Evolutionary conservation across 768 basidiomycete species (phyloP), one percentile per base, ranked within the genome.

Genomic region (Amanita phalloides): DNA sequence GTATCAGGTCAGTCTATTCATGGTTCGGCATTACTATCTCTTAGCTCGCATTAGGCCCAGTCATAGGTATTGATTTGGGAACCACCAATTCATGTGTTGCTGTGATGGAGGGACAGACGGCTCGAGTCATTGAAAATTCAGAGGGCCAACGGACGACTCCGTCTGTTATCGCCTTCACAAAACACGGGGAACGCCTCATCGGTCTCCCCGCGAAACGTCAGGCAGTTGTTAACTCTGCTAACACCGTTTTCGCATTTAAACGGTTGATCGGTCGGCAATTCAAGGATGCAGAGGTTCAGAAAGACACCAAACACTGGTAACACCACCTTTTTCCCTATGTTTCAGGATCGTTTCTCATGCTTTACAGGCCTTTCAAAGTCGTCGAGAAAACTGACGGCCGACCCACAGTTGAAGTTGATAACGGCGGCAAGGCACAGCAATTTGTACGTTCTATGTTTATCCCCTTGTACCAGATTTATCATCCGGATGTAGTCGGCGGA

Each of bases 91-190:
- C 90, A 45, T 92, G 89, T 67, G 90, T 93, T 53, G 82, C 87
- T 45, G 78, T 96, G 55, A 96, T 95, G 90, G 94, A 97, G 73
- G 94, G 91, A 59, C 84, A 95, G 73, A 86, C 84, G 33, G 81
- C 94, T 46, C 86, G 90, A 58, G 95, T 98, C 57, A 86, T 99
- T 59, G 96, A 97, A 72, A 98, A 98, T 74, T 74, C 94, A 4
- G 95, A 98, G 74, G 95, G 96, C 74, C 89, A 88, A 53, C 84
- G 96, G 59, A 98, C 96, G 56, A 99, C 96, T 13, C 96, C 96
- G 2, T 99, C 96, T 36, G 92, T 97, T 51, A 91, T 98, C 58
- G 95, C 95, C 36, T 99, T 99, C 78, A 92, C 96, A 51, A 96
- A 97, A 68, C 93, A 97, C 61, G 92, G 91, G 52, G 96, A 99